Conservation (phyloP, 768 basidiomycete genomes). For the Galerina sulciceps region DNA sequence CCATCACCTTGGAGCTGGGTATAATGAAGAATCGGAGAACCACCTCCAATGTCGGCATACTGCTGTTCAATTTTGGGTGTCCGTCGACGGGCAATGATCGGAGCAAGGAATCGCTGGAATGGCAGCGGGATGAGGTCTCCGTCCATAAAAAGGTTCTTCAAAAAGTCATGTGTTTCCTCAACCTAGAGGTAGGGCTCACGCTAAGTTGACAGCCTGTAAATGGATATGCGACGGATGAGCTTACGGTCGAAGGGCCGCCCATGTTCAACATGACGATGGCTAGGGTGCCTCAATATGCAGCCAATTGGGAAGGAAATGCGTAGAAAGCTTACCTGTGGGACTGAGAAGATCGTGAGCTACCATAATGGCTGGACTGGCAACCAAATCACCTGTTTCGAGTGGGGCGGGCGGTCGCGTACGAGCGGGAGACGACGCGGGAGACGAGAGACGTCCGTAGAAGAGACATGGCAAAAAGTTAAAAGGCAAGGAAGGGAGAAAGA, state of each 20-base stretch:
- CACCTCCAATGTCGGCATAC: constrained; percentile 93
- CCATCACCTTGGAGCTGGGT: constrained; percentile 87
- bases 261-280: constrained; percentile 98
- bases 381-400: constrained; percentile 30
- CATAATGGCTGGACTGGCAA: constrained; percentile 4
- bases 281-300: constrained; percentile 24
- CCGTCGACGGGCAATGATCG: constrained; percentile 85
- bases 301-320: constrained; percentile 11
- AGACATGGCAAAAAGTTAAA: constrained; percentile 20
- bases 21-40: constrained; percentile 93
- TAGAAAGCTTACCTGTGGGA: constrained; percentile 58
- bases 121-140: constrained; percentile 95
- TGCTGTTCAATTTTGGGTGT: constrained; percentile 95
- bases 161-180: constrained; percentile 89
- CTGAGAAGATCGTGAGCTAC: constrained; percentile 34
- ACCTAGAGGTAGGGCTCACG: constrained; percentile 54
- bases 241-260: constrained; percentile 94
- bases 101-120: constrained; percentile 86
- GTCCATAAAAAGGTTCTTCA: constrained; percentile 90
- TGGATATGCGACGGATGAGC: constrained; percentile 27
- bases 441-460: constrained; percentile 16
- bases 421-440: constrained; percentile 27
- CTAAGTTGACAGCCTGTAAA: not conserved
- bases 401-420: constrained; percentile 22
- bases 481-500: constrained; percentile 18